phyloP scores from a whole-genome alignment of 2,329 filamentous ascomycete species.

The Clarireedia monteithiana region DNA sequence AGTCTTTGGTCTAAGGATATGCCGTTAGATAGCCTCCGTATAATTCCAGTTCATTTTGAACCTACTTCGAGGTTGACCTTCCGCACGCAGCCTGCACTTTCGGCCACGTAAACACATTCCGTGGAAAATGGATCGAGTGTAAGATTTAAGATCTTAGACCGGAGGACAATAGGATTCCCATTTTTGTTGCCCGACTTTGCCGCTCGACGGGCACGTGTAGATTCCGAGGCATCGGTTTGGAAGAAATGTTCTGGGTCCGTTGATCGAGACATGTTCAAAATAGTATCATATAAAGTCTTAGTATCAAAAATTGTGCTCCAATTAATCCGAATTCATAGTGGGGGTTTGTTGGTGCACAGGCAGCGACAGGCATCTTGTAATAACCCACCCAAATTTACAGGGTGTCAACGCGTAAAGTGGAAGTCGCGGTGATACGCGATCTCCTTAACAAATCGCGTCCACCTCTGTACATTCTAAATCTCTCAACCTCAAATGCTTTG shows the following conservation, averaged over 20 bases:
- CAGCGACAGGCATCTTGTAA: not conserved
- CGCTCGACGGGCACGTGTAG: conserved; percentile 49
- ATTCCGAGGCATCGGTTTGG: conserved; percentile 57
- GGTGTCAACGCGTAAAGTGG: conserved; percentile 18
- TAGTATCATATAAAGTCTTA: not conserved
- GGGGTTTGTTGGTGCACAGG: conserved; percentile 8
- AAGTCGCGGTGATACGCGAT: conserved; percentile 7
- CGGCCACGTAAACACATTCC: conserved; percentile 65
- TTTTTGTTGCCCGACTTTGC: conserved; percentile 67
- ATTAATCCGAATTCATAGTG: conserved; percentile 4
- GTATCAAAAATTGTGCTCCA: too few species aligned
- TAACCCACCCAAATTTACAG: not conserved
- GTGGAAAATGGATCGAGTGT: conserved; percentile 56
- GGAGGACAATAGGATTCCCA: conserved; percentile 71
- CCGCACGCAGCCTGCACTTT: conserved; percentile 76
- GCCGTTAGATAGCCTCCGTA: conserved; percentile 5
- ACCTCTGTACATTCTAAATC: conserved; percentile 9
- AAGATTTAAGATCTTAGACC: conserved; percentile 79
- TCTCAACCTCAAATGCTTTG: conserved; percentile 1
- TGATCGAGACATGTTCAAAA: conserved; percentile 52
- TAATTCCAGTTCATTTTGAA: conserved; percentile 24
- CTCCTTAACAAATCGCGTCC: conserved; percentile 14
- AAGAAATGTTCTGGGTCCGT: conserved; percentile 79
- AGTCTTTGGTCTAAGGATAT: conserved; percentile 33
- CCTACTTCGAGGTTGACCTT: conserved; percentile 69